Base-by-base conservation (phyloP, 2,329 filamentous ascomycete genomes). In the Stemphylium lycopersici region DNA sequence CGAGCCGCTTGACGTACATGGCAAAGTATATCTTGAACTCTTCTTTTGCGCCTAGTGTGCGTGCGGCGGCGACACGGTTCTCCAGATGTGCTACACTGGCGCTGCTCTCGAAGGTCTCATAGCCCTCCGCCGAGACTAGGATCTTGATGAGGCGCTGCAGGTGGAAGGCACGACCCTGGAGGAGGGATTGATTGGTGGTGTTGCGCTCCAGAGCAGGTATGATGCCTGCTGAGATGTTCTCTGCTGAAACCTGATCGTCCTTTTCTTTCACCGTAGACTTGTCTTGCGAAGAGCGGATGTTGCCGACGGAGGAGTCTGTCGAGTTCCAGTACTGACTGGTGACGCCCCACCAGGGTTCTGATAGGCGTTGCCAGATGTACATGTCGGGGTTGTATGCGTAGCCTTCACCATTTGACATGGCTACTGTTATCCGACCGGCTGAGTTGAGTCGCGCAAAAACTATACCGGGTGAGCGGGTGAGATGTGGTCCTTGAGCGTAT, bases 281-380 rank as follows among this genome's bases (percentile, higher is more conserved):
- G 31, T 70, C 65, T 33, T 61, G 55, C 1, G 87, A 88, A 2
- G 90, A 87, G 61, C 91, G 87, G 33, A 96, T 77, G 45, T 92
- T 90, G 42, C 90, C 88, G 48, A 96, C 87, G 0, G 92, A 92
- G 1, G 91, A 92, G 68, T 97, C 95, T 48, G 92, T 96, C 0
- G 92, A 96, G 75, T 99, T 98, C 96, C 95, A 99, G 74, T 99
- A 99, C 72, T 99, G 95, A 65, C 91, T 96, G 15, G 93, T 93
- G 0, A 98, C 92, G 0, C 93, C 93, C 92, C 95, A 99, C 95
- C 95, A 99, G 2, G 91, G 85, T 72, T 99, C 96, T 2, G 92
- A 96, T n/a, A 99, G 81, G 8, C 93, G 87, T 75, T 98, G 93
- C 95, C 95, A 99, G 6, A 87, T 85, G 74, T 87, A 93, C 88